Percentiles rank a stretch among this genome's conserved stretches.
Conservation (phyloP, 2,329 filamentous ascomycete species). For the Fusarium mangiferae region DNA sequence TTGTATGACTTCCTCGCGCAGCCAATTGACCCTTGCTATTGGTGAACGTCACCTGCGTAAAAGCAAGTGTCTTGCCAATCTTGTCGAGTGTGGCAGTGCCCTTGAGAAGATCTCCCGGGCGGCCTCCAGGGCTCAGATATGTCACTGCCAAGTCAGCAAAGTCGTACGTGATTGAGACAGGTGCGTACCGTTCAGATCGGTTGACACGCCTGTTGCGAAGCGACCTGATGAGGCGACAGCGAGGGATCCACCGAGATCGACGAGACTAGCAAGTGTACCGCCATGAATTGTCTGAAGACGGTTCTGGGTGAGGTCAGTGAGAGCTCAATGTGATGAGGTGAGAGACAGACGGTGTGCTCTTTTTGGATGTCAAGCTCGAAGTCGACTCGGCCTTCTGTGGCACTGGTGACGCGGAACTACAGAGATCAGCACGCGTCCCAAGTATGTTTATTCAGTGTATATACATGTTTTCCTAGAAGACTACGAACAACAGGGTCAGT, state of each 20-base stretch:
- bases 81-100: slow-evolving; percentile 70
- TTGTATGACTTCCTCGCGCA: slow-evolving; percentile 73
- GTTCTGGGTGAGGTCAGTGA: slow-evolving; percentile 63
- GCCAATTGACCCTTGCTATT: slow-evolving; percentile 69
- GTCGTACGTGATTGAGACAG: fast-evolving
- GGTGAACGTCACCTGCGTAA: slow-evolving; percentile 67
- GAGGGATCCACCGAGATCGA: slow-evolving; percentile 72
- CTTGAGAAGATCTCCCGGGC: slow-evolving; percentile 65
- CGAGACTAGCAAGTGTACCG: slow-evolving; percentile 81
- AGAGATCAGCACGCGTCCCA: not conserved
- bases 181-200: slow-evolving; percentile 67
- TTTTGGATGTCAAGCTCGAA: slow-evolving; percentile 81
- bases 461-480: slow-evolving; percentile 45
- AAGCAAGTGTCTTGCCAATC: slow-evolving; percentile 73
- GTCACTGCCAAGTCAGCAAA: slow-evolving; percentile 59
- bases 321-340: not conserved
- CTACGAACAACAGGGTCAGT: slow-evolving; percentile 25
- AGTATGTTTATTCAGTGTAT: fast-evolving
- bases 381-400: slow-evolving; percentile 73
- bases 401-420: slow-evolving; percentile 74
- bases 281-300: slow-evolving; percentile 81
- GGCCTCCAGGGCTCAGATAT: slow-evolving; percentile 68
- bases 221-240: slow-evolving; percentile 72
- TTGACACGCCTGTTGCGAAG: slow-evolving; percentile 72
- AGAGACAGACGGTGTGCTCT: slow-evolving; percentile 74